These are phyloP conservation scores for Debaryomyces robertsiae DNA, from an alignment of 1,139 yeast species.

Conservation along the genomic window DNA sequence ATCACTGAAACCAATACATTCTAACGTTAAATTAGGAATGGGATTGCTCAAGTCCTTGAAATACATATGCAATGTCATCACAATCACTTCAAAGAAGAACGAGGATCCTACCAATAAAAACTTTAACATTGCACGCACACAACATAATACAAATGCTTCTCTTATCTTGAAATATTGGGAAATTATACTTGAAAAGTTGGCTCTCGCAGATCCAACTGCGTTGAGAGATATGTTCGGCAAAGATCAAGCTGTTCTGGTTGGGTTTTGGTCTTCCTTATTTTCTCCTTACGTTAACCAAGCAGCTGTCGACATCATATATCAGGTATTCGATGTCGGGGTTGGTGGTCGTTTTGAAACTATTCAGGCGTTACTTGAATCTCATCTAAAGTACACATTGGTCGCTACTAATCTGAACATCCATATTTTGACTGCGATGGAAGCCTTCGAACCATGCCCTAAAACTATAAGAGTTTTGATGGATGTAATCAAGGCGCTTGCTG, in stretches of 20 bases:
- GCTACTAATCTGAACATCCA: conserved; percentile 53
- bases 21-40: conserved; percentile 41
- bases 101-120: conserved; percentile 21
- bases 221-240: conserved; percentile 37
- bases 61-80: conserved; percentile 45
- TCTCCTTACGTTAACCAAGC: conserved; percentile 65
- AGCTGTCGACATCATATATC: conserved; percentile 72
- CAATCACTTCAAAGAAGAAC: conserved; percentile 32
- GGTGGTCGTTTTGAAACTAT: conserved; percentile 76
- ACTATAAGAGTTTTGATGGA: conserved; percentile 78
- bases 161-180: conserved; percentile 26
- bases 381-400: conserved; percentile 44
- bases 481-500: conserved; percentile 61
- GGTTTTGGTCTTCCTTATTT: conserved; percentile 72
- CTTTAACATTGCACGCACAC: conserved; percentile 26
- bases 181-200: conserved; percentile 35
- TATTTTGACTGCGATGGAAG: conserved; percentile 48
- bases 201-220: conserved; percentile 44
- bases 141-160: conserved; percentile 37
- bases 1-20: conserved; percentile 37
- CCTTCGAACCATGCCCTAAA: conserved; percentile 76
- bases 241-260: conserved; percentile 34
- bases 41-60: conserved; percentile 45
- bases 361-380: conserved; percentile 49
- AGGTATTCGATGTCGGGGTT: conserved; percentile 61